Percentiles rank a stretch among this genome's conserved stretches.
These are phyloP conservation scores for Globisporangium paroecandrum DNA, from an alignment of 352 stramenopile species.

Conservation along the genomic window DNA sequence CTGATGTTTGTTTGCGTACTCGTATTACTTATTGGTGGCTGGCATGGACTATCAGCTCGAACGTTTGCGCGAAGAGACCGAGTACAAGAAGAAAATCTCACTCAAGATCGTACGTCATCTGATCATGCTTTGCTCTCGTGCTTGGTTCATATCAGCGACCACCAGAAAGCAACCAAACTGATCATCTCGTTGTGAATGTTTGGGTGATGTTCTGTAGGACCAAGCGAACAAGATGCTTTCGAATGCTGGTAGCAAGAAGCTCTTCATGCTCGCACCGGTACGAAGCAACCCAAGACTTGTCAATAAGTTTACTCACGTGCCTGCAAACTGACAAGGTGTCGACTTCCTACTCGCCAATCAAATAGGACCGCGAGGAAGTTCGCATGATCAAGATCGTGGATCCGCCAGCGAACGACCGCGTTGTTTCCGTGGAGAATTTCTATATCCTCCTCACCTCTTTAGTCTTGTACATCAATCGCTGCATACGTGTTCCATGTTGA, in stretches of 20 bases:
- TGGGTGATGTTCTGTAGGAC: constrained; percentile 24
- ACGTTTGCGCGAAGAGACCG: constrained; percentile 53
- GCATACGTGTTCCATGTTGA: not conserved
- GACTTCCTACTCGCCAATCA: not conserved
- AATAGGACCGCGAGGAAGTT: constrained; percentile 59
- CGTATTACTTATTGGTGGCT: no score
- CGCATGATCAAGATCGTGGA: constrained; percentile 66
- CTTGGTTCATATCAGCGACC: not conserved
- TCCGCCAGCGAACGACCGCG: constrained; percentile 31
- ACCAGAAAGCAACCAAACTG: not conserved
- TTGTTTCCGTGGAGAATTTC: constrained; percentile 70
- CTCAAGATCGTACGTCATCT: constrained; percentile 51
- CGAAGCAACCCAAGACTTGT: not conserved
- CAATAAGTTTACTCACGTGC: not conserved
- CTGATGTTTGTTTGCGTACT: not conserved
- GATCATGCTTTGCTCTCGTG: not conserved
- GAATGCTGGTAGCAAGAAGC: constrained; percentile 35
- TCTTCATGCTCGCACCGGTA: constrained; percentile 50
- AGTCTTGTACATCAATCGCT: not conserved
- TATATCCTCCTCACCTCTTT: constrained; percentile 48
- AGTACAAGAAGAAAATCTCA: constrained; percentile 70
- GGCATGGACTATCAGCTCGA: constrained; percentile 28
- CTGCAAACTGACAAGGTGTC: not conserved
- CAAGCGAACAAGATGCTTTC: constrained; percentile 79
- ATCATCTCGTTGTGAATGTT: not conserved